A percentile compares a stretch with the other conserved stretches of the same genome.
phyloP scores from a whole-genome alignment of 2,329 filamentous ascomycete genomes.

The Drechslerella stenobrocha region DNA sequence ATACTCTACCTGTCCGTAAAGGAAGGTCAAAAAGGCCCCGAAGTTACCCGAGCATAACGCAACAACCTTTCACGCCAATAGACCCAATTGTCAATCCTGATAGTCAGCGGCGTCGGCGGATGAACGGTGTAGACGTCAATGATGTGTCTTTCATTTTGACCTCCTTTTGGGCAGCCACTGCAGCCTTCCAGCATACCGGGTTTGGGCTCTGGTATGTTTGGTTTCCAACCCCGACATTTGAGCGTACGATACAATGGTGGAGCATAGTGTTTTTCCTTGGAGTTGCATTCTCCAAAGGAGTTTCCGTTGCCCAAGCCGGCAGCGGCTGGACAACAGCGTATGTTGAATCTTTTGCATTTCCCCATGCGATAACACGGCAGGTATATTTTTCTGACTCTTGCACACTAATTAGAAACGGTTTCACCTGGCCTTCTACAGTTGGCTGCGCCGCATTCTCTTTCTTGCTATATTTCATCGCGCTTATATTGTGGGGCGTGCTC shows the following conservation, averaged over 20 bases:
- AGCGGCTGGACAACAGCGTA: conserved; percentile 37
- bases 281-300: conserved; percentile 34
- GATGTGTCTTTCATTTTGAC: conserved; percentile 23
- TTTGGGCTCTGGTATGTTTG: conserved; percentile 41
- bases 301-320: conserved; percentile 19
- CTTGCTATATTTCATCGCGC: conserved; percentile 40
- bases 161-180: conserved; percentile 23
- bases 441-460: conserved; percentile 28
- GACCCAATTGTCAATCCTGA: neutral
- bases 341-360: neutral
- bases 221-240: conserved; percentile 37
- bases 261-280: conserved; percentile 37
- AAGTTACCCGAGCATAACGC: conserved; percentile 23
- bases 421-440: conserved; percentile 33
- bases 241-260: conserved; percentile 31
- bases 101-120: neutral
- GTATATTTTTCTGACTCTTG: neutral
- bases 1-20: conserved; percentile 25
- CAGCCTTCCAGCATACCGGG: conserved; percentile 34
- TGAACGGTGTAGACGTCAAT: conserved; percentile 30
- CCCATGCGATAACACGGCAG: neutral
- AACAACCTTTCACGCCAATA: neutral
- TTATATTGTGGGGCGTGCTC: conserved; percentile 42
- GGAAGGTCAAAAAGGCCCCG: conserved; percentile 28
- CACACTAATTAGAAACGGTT: conserved; percentile 20